Evolutionary conservation across 495 filamentous ascomycete species (phyloP).

Genomic region (Haplographium delicatum): DNA sequence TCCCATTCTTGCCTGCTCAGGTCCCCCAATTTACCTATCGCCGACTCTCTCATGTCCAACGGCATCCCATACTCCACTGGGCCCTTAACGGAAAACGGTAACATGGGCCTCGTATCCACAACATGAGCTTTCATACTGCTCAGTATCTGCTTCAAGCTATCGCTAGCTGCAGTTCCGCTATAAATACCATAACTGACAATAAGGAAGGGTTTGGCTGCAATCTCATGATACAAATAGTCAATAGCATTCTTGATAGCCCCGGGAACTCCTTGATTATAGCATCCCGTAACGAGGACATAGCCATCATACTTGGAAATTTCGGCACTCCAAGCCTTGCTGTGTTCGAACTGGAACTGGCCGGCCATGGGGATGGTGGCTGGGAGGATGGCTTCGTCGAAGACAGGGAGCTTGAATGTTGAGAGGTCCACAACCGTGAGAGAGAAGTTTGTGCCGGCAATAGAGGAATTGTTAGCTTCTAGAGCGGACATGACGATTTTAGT

Average conservation of each 20-base stretch:
- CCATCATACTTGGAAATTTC: slow-evolving; percentile 42
- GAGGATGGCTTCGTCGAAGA: slow-evolving; percentile 48
- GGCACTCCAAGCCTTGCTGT: slow-evolving; percentile 42
- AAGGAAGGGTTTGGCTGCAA: slow-evolving; percentile 50
- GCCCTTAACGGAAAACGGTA: slow-evolving; percentile 1
- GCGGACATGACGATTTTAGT: slow-evolving; percentile 29
- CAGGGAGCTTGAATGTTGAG: slow-evolving; percentile 45
- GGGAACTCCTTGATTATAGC: slow-evolving; percentile 46
- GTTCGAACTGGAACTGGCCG: slow-evolving; percentile 40
- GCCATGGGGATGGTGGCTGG: slow-evolving; percentile 41
- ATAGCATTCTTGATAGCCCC: slow-evolving; percentile 59
- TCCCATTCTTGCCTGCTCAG: slow-evolving; percentile 3
- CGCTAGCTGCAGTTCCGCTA: slow-evolving; percentile 35
- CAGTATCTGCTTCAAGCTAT: slow-evolving; percentile 1
- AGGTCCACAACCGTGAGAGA: slow-evolving; percentile 40
- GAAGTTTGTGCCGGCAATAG: slow-evolving; percentile 11
- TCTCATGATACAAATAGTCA: slow-evolving; percentile 55
- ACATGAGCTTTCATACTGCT: background rate
- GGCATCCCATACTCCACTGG: background rate
- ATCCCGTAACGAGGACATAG: slow-evolving; percentile 53
- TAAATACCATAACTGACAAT: slow-evolving; percentile 51
- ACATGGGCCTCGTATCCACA: slow-evolving; percentile 4
- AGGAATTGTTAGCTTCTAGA: slow-evolving; percentile 7
- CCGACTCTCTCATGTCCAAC: background rate
- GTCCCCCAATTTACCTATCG: slow-evolving; percentile 4